phyloP scores from a whole-genome alignment of 495 filamentous ascomycete genomes.

The Trichoderma erinaceum region DNA sequence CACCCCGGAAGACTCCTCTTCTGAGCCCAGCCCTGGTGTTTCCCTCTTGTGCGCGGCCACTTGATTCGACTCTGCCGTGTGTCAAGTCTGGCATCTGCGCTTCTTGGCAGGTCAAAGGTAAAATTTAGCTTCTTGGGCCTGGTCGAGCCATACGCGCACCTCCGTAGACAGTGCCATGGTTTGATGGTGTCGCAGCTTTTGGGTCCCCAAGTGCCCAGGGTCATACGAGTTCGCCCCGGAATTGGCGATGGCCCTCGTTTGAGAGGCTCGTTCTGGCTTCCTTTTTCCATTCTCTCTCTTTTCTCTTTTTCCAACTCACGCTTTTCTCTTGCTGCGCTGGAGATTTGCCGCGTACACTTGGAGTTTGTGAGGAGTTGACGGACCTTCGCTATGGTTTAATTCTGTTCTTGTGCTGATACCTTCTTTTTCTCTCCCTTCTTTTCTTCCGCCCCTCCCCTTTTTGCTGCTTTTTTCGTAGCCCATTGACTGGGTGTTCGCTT shows the following conservation, averaged over 20 bases:
- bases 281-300: conserved; percentile 18
- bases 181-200: background rate
- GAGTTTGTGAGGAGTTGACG: conserved; percentile 11
- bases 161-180: background rate
- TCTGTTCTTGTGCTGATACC: conserved; percentile 27
- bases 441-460: conserved; percentile 22
- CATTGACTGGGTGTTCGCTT: conserved; percentile 48
- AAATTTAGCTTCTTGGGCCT: background rate
- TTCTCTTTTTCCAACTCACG: conserved; percentile 16
- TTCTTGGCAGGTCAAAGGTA: background rate
- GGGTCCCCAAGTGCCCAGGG: background rate
- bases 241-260: background rate
- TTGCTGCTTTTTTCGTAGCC: conserved; percentile 29
- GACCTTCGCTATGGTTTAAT: conserved; percentile 23
- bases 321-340: conserved; percentile 10
- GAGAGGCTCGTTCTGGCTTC: conserved; percentile 5
- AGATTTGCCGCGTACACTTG: conserved; percentile 15
- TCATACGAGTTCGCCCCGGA: background rate
- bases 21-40: background rate
- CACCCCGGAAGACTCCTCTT: conserved; percentile 15
- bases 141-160: background rate
- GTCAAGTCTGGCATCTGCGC: background rate
- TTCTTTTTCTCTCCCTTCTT: conserved; percentile 25
- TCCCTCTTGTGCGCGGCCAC: background rate
- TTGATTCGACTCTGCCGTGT: conserved; percentile 2